Evolutionary conservation across 176 grass and related monocot genomes (phyloP).

Genomic region (Chloris gayana): DNA sequence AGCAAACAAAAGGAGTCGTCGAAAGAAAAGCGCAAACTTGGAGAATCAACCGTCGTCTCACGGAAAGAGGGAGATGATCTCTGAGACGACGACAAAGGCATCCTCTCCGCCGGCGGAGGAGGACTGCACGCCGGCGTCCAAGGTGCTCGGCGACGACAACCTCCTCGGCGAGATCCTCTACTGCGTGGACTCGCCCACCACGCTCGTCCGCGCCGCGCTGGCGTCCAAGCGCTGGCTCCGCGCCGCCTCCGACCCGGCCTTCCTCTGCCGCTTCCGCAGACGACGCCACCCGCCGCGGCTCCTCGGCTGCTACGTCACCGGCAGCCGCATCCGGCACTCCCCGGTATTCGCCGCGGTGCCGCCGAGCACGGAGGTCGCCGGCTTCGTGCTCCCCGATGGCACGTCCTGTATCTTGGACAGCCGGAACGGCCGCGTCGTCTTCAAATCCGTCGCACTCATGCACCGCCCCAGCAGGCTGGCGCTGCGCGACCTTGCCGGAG

Average conservation of each 20-base stretch:
- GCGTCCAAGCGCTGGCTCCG: not conserved
- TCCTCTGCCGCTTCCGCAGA: constrained; percentile 9
- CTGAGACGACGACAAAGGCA: too few species aligned
- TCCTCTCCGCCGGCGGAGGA: too few species aligned
- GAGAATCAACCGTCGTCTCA: too few species aligned
- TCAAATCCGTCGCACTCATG: not conserved
- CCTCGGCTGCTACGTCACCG: constrained; percentile 4
- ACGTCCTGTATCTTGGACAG: too few species aligned
- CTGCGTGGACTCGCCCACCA: not conserved
- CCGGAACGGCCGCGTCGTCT: too few species aligned
- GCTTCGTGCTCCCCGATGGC: too few species aligned
- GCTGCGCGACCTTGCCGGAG: not conserved
- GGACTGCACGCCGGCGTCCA: not conserved
- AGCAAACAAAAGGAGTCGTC: too few species aligned
- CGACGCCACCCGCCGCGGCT: not conserved
- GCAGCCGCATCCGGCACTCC: not conserved
- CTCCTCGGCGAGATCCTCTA: not conserved
- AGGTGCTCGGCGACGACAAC: constrained; percentile 10
- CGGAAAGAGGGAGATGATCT: too few species aligned
- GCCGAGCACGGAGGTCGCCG: not conserved
- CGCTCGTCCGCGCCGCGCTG: not conserved
- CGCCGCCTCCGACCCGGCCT: not conserved
- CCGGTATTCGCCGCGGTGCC: not conserved
- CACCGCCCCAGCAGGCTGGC: too few species aligned
- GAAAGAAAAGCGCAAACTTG: too few species aligned